Evolutionary conservation across 2,329 filamentous ascomycete genomes (phyloP), one percentile per base, ranked within the genome.

Genomic region (Decorospora gaudefroyi): DNA sequence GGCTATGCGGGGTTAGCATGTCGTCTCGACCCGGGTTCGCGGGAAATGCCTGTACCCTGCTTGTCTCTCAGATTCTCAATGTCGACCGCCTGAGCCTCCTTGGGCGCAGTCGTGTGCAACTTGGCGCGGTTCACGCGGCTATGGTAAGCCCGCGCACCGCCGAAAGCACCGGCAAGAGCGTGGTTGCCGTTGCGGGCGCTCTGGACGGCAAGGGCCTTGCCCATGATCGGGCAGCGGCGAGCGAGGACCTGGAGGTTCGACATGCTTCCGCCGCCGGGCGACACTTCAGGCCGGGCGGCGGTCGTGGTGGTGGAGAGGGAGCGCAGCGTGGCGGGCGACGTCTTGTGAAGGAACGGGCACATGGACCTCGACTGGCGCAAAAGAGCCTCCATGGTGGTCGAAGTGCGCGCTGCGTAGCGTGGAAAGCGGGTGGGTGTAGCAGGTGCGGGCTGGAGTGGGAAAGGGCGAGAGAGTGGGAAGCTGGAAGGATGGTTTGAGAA

Each of bases 171-270:
- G 26, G 73, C 71, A 13, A 78, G 69, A 21, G 71, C 68, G 51
- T 65, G 68, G 59, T 74, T 74, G 57, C 68, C 69, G 49, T 72
- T 70, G 63, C 77, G 78, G 46, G 75, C 73, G 48, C 74, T 76
- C 79, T 96, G 92, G 26, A 96, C 86, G 50, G 90, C 88, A 71
- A 99, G 83, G 28, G 93, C 93, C 80, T 96, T 95, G 72, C 91
- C 92, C 93, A 99, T 99, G 73, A 99, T 87, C 46, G 93, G 93
- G 81, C 93, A 99, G 72, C 92, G 90, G 68, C 90, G 86, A 64
- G 90, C 93, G 67, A 95, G 84, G 59, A 93, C 84, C 78, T 97
- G 93, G 64, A 99, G 81, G 76, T 96, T 97, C 67, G 90, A 96
- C 84, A 97, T 96, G 74, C 89, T 90, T 65, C 91, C 90, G 58